Conservation (phyloP, 305 asterid genomes). For the Solanum hybrid region DNA sequence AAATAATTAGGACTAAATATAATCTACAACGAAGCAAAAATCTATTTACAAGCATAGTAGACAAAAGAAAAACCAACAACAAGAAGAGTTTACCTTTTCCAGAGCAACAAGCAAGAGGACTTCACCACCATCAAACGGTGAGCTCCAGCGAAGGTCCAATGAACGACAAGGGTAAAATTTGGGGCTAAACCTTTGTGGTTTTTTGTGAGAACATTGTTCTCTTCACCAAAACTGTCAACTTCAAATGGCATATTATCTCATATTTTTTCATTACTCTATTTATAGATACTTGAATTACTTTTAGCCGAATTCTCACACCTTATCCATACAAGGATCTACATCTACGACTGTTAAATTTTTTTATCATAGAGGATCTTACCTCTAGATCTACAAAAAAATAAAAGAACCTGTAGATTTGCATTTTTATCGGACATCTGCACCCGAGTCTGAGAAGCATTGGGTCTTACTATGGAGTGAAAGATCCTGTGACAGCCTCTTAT, state of each 20-base stretch:
- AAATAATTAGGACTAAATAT: neutral
- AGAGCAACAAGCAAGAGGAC: neutral
- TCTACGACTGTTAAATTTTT: too few relatives aligned
- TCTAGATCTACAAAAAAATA: too few relatives aligned
- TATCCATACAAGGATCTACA: neutral
- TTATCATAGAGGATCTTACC: neutral
- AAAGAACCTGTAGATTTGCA: too few relatives aligned
- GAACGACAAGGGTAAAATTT: neutral
- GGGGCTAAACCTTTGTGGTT: neutral
- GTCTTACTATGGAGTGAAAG: neutral
- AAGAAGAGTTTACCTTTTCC: neutral
- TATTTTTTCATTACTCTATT: too few relatives aligned
- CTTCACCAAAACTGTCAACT: neutral
- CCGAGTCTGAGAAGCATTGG: neutral
- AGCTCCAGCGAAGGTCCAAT: neutral
- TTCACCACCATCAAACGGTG: neutral
- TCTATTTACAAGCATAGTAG: neutral
- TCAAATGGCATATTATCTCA: neutral
- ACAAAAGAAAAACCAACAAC: neutral
- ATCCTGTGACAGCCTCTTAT: neutral
- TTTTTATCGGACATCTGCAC: neutral
- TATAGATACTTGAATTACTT: neutral
- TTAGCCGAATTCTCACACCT: neutral
- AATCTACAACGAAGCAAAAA: neutral
- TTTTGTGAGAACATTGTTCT: neutral